Conservation (phyloP, 805 yeast genomes). For the Schwanniomyces vanrijiae region DNA sequence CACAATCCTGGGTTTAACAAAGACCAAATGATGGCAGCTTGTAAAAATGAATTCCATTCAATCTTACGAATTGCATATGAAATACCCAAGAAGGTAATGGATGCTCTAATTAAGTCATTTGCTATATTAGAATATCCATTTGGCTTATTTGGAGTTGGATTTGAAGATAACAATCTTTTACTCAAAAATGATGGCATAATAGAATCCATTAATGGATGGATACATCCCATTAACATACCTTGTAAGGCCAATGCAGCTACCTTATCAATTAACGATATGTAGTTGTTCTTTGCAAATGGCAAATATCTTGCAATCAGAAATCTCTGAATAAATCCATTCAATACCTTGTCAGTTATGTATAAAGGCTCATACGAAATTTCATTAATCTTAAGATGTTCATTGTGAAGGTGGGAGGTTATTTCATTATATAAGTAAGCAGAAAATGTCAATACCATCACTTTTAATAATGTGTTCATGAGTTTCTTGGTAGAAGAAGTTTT, state of each 20-base stretch:
- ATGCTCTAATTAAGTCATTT: constrained; percentile 41
- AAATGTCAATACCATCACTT: constrained; percentile 29
- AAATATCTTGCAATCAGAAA: constrained; percentile 18
- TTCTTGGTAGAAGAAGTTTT: not conserved
- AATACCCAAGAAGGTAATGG: constrained; percentile 67
- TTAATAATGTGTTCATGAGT: constrained; percentile 6
- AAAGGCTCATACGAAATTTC: constrained; percentile 43
- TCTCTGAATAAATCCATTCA: constrained; percentile 23
- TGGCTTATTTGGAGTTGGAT: constrained; percentile 32
- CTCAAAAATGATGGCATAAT: constrained; percentile 29
- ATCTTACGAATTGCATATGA: constrained; percentile 67
- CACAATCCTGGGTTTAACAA: constrained; percentile 65
- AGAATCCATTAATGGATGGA: constrained; percentile 47
- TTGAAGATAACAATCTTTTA: constrained; percentile 36
- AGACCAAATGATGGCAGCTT: constrained; percentile 64
- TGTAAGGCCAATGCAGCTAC: constrained; percentile 40
- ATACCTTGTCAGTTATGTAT: constrained; percentile 30
- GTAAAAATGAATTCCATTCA: constrained; percentile 67
- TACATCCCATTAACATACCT: constrained; percentile 59
- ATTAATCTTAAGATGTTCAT: constrained; percentile 44
- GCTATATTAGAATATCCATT: constrained; percentile 25
- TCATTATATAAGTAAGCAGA: constrained; percentile 57
- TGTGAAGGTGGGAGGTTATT: constrained; percentile 52
- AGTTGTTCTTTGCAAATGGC: constrained; percentile 3
- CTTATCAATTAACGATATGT: constrained; percentile 1